A percentile compares a stretch with the other conserved stretches of the same genome.
These are phyloP conservation scores for Bruguiera sexangula DNA, from an alignment of 345 rosid species.

Conservation along the genomic window DNA sequence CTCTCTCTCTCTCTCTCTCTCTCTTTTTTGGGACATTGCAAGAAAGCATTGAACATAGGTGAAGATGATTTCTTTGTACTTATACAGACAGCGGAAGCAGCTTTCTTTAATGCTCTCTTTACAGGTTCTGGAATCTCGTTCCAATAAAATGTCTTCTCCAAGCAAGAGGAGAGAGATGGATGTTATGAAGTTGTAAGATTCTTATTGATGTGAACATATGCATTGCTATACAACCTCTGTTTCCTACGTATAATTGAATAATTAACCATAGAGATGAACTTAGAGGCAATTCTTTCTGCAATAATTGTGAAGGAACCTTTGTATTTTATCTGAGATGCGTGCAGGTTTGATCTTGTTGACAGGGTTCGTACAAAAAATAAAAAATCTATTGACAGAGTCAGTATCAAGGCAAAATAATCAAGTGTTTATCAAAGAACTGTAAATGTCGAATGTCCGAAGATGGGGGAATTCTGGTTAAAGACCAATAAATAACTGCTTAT, in stretches of 20 bases:
- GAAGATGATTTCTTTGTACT: not conserved
- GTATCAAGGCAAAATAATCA: not conserved
- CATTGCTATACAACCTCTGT: not conserved
- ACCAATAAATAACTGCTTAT: not conserved
- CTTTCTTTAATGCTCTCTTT: not conserved
- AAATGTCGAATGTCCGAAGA: not conserved
- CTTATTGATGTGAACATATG: not conserved
- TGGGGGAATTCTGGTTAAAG: not conserved
- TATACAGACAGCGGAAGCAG: not conserved
- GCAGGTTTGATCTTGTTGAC: not conserved
- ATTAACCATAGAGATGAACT: not conserved
- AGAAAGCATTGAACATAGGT: no score
- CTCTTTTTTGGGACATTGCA: not conserved
- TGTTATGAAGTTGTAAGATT: slow-evolving; percentile 57
- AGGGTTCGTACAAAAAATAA: no score
- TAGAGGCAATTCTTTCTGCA: not conserved
- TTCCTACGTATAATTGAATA: not conserved
- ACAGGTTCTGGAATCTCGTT: slow-evolving; percentile 7
- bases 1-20: no score
- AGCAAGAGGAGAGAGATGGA: slow-evolving; percentile 65
- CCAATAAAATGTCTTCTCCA: slow-evolving; percentile 45
- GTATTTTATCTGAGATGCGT: not conserved
- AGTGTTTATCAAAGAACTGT: not conserved
- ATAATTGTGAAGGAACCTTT: not conserved
- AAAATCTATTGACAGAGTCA: not conserved